Percentiles rank a stretch among this genome's conserved stretches.
These are phyloP conservation scores for Colletotrichum gloeosporioides DNA, from an alignment of 2,329 filamentous ascomycete species.

Conservation along the genomic window DNA sequence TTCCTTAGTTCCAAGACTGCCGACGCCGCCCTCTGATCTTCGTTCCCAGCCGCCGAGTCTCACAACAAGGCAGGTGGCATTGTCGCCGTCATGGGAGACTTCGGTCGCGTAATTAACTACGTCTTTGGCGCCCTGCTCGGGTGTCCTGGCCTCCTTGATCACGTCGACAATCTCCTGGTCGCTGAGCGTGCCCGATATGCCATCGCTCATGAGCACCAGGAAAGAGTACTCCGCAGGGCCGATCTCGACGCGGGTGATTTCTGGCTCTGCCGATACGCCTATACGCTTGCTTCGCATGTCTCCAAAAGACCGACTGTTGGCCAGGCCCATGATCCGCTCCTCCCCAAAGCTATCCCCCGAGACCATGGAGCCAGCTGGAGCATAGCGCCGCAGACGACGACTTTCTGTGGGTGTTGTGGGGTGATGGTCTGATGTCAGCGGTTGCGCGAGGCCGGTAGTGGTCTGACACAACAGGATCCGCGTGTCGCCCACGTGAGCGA, in stretches of 20 bases:
- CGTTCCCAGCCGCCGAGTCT: constrained; percentile 74
- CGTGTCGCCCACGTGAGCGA: constrained; percentile 93
- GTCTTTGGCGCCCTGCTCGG: constrained; percentile 80
- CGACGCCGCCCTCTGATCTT: constrained; percentile 82
- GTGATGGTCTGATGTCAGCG: constrained; percentile 90
- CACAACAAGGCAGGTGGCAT: constrained; percentile 72
- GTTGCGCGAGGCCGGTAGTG: constrained; percentile 76
- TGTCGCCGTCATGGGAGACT: constrained; percentile 71
- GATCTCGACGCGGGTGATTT: constrained; percentile 81
- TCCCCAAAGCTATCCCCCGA: constrained; percentile 94
- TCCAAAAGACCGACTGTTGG: constrained; percentile 93
- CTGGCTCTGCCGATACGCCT: constrained; percentile 92
- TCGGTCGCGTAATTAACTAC: constrained; percentile 91
- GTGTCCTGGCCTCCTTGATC: constrained; percentile 90
- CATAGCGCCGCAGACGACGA: constrained; percentile 82
- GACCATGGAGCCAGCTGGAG: constrained; percentile 76
- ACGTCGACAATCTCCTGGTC: constrained; percentile 98
- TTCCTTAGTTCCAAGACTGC: constrained; percentile 91
- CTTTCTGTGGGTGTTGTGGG: constrained; percentile 87
- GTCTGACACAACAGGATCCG: constrained; percentile 90
- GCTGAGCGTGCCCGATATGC: constrained; percentile 81
- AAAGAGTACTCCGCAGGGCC: constrained; percentile 87
- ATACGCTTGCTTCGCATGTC: constrained; percentile 92
- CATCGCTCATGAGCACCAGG: constrained; percentile 86
- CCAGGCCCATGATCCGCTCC: constrained; percentile 90